These are phyloP conservation scores for Stachybotrys echinatus DNA, from an alignment of 2,329 filamentous ascomycete genomes.

Conservation along the genomic window DNA sequence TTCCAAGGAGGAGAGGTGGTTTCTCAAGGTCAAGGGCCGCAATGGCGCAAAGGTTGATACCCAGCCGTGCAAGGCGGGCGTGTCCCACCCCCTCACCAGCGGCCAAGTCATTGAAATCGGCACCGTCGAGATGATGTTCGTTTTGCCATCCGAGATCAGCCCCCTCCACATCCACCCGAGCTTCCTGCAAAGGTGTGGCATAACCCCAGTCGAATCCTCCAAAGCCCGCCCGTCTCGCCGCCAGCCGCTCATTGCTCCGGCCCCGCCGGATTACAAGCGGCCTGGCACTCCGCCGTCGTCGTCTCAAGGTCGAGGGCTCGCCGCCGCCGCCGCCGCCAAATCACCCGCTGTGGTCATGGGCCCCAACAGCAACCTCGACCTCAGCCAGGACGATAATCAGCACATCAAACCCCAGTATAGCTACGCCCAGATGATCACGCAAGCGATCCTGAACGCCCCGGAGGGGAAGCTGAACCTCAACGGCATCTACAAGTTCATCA, in stretches of 20 bases:
- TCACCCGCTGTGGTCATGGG: slow-evolving; percentile 31
- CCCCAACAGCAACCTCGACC: slow-evolving; percentile 56
- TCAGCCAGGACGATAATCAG: slow-evolving; percentile 76
- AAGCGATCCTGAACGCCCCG: slow-evolving; percentile 82
- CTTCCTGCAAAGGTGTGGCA: slow-evolving; percentile 64
- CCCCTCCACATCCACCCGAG: slow-evolving; percentile 62
- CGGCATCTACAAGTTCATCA: slow-evolving; percentile 93
- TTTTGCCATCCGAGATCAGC: slow-evolving; percentile 70
- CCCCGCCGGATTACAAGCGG: slow-evolving; percentile 54
- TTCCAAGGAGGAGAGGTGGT: slow-evolving; percentile 67
- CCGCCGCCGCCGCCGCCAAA: slow-evolving; percentile 13
- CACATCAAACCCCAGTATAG: slow-evolving; percentile 95
- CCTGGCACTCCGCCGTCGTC: slow-evolving; percentile 54
- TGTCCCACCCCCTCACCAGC: slow-evolving; percentile 64
- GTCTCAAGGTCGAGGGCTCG: slow-evolving; percentile 20
- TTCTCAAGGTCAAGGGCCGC: slow-evolving; percentile 79
- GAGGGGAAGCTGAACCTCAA: slow-evolving; percentile 87
- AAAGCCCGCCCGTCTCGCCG: slow-evolving; percentile 21
- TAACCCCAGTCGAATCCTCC: slow-evolving; percentile 26
- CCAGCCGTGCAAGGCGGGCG: slow-evolving; percentile 59
- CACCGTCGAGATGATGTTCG: slow-evolving; percentile 97
- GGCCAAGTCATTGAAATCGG: slow-evolving; percentile 90
- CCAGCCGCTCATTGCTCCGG: slow-evolving; percentile 51
- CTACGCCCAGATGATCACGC: slow-evolving; percentile 94
- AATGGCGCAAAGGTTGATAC: slow-evolving; percentile 89